These are phyloP conservation scores for Parascedosporium putredinis DNA, from an alignment of 2,329 filamentous ascomycete genomes.

Conservation along the genomic window DNA sequence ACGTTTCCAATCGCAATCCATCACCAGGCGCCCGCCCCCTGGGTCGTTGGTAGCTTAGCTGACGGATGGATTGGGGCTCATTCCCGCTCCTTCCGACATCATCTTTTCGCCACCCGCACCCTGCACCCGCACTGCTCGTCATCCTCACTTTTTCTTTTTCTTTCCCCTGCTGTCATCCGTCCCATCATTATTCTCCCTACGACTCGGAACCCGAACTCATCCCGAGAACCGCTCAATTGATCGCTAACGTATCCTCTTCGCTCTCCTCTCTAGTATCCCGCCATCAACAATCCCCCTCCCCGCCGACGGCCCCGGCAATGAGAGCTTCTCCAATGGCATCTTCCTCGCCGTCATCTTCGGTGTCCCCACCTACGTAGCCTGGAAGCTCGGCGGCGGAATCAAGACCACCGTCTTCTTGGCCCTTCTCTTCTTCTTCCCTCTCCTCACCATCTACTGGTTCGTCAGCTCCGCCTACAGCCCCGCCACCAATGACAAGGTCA, in stretches of 20 bases:
- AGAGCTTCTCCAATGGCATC: constrained; percentile 76
- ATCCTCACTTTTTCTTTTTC: too few relatives aligned
- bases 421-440: constrained; percentile 66
- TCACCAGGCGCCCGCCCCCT: too few relatives aligned
- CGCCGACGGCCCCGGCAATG: constrained; percentile 73
- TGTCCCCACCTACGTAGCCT: constrained; percentile 71
- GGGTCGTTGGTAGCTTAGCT: too few relatives aligned
- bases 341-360: constrained; percentile 60
- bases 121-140: too few relatives aligned
- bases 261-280: constrained; percentile 51
- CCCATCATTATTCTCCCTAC: too few relatives aligned
- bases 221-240: neutral
- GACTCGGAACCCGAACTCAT: too few relatives aligned
- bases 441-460: constrained; percentile 76
- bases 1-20: too few relatives aligned
- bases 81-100: too few relatives aligned
- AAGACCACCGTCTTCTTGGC: constrained; percentile 88
- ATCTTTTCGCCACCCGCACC: too few relatives aligned
- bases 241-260: constrained; percentile 6
- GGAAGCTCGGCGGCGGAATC: constrained; percentile 73
- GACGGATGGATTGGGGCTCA: too few relatives aligned
- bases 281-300: constrained; percentile 94
- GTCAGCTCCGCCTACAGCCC: constrained; percentile 70
- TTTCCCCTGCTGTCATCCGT: too few relatives aligned
- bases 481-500: constrained; percentile 86